These are phyloP conservation scores for Aspergillus fumigatus DNA, from an alignment of 2,329 filamentous ascomycete species.

Conservation along the genomic window DNA sequence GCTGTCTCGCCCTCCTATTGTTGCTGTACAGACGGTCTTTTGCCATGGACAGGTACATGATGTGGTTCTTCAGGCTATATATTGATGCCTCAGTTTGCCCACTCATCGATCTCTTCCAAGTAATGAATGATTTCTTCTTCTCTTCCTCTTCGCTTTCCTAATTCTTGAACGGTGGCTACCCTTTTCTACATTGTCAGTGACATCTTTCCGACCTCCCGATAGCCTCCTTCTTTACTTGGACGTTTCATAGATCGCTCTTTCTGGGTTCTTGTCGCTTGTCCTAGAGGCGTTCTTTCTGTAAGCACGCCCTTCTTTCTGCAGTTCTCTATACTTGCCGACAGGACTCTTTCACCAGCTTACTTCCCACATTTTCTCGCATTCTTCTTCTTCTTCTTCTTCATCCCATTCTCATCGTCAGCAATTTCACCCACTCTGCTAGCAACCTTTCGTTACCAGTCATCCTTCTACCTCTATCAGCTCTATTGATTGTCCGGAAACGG, in stretches of 20 bases:
- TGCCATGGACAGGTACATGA: not conserved
- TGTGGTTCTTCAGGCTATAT: not conserved
- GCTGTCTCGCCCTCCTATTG: not conserved
- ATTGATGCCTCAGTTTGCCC: not conserved
- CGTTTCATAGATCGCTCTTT: not conserved
- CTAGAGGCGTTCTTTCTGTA: not conserved
- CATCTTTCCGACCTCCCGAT: no score
- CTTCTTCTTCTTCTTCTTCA: conserved; percentile 2
- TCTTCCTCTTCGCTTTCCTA: not conserved
- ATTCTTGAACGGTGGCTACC: not conserved
- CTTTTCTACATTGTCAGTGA: not conserved
- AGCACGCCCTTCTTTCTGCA: not conserved
- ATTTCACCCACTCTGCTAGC: conserved; percentile 36
- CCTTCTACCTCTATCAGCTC: conserved; percentile 15
- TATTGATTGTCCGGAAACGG: conserved; percentile 6
- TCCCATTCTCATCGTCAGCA: not conserved
- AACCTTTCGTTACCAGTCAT: conserved; percentile 49
- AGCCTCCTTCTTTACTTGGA: not conserved
- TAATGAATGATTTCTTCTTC: not conserved
- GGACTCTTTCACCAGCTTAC: not conserved
- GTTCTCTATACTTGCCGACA: not conserved
- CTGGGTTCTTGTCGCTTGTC: not conserved
- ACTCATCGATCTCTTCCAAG: not conserved
- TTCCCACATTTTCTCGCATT: not conserved
- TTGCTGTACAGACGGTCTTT: not conserved